These are phyloP conservation scores for Pseudocercospora fijiensis DNA, from an alignment of 2,329 filamentous ascomycete genomes.

Conservation along the genomic window DNA sequence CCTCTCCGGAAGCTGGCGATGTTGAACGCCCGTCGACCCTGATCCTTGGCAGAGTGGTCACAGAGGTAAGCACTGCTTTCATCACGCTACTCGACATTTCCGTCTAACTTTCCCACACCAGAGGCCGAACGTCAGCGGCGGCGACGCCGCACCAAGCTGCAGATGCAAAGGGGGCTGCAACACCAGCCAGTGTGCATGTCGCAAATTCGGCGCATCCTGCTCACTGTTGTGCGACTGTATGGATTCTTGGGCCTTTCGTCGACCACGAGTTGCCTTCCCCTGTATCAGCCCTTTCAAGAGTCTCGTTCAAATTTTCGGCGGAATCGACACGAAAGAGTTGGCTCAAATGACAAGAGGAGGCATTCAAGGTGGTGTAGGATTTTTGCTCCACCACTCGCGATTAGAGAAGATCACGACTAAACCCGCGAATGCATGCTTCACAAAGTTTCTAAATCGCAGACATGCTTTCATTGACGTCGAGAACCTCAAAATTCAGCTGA, in stretches of 20 bases:
- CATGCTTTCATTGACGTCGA: background rate
- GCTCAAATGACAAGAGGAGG: too few species aligned
- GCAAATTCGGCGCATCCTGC: background rate
- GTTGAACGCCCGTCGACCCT: background rate
- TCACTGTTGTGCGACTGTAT: background rate
- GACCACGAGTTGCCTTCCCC: too few species aligned
- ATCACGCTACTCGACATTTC: too few species aligned
- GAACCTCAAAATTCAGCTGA: background rate
- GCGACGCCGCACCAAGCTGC: background rate
- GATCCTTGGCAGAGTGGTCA: background rate
- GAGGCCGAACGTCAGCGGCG: background rate
- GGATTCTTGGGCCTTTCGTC: background rate
- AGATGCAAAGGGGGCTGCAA: background rate
- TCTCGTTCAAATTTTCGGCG: background rate
- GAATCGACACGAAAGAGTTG: background rate
- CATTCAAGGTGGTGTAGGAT: too few species aligned
- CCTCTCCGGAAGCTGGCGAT: background rate
- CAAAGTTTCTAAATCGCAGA: background rate
- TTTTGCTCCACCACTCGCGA: background rate
- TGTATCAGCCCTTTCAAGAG: background rate
- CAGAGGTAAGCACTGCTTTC: background rate
- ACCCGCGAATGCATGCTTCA: slow-evolving; percentile 4
- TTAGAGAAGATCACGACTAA: background rate
- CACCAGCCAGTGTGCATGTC: background rate
- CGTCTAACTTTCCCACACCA: background rate